A percentile compares a stretch with the other conserved stretches of the same genome.
Conservation (phyloP, 768 basidiomycete genomes). For the Chalciporus piperatus region DNA sequence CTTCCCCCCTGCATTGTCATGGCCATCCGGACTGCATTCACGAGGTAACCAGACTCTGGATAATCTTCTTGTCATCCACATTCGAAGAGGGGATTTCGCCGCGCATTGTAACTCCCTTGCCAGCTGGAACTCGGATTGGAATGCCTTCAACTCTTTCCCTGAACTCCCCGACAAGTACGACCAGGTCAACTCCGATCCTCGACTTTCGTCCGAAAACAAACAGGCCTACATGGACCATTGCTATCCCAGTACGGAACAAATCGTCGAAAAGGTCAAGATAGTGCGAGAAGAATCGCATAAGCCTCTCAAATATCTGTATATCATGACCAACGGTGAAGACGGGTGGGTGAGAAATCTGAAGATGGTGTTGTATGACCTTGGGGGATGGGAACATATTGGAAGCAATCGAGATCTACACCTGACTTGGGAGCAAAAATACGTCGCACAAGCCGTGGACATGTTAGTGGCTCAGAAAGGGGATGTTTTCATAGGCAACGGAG, state of each 20-base stretch:
- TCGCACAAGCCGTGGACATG: constrained; percentile 51
- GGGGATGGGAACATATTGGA: constrained; percentile 36
- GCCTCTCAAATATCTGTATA: constrained; percentile 38
- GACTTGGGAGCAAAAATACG: constrained; percentile 40
- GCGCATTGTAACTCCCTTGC: constrained; percentile 42
- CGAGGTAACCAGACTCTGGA: constrained; percentile 14
- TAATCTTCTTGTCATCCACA: constrained; percentile 45
- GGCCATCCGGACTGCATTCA: constrained; percentile 2
- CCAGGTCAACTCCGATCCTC: constrained; percentile 28
- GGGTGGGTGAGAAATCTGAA: constrained; percentile 41
- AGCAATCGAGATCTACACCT: constrained; percentile 41
- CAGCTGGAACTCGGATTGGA: constrained; percentile 32
- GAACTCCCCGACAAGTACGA: constrained; percentile 36
- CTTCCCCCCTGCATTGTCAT: constrained; percentile 14
- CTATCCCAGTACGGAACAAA: constrained; percentile 38
- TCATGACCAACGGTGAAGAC: constrained; percentile 45
- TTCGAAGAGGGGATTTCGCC: constrained; percentile 49
- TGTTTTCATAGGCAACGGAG: constrained; percentile 52
- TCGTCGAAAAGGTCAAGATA: constrained; percentile 37
- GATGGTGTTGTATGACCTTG: constrained; percentile 28
- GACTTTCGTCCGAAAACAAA: constrained; percentile 17
- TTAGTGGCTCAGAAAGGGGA: constrained; percentile 44
- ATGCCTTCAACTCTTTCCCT: constrained; percentile 44
- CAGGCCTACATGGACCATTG: constrained; percentile 38
- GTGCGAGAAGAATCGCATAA: constrained; percentile 27